Conservation (phyloP, 345 rosid species). For the Citrus medica region DNA sequence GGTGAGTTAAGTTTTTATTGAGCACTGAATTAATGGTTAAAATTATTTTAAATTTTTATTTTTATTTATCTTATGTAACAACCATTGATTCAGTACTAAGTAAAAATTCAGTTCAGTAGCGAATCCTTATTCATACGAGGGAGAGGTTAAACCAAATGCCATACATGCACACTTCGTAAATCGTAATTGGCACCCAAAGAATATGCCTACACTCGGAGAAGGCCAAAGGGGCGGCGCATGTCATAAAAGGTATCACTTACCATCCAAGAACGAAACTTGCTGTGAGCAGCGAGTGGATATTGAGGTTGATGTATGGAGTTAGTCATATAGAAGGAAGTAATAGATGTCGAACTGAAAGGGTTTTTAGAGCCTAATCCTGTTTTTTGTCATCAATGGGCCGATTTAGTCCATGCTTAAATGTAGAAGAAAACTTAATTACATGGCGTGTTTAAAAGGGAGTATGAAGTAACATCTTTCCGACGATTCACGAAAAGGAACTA, state of each 20-base stretch:
- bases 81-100: no score
- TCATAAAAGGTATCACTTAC: not conserved
- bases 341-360: not conserved
- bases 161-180: not conserved
- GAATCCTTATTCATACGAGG: no score
- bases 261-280: constrained; percentile 1
- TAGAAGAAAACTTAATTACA: not conserved
- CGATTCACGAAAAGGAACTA: not conserved
- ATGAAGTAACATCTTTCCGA: no score
- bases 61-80: no score
- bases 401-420: not conserved
- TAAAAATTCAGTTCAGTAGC: no score
- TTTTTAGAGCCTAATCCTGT: not conserved
- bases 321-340: no score
- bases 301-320: no score
- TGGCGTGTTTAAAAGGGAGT: no score
- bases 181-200: not conserved
- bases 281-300: not conserved
- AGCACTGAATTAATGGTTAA: no score
- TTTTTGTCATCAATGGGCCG: not conserved
- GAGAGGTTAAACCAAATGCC: not conserved
- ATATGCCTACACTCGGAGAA: not conserved
- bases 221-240: not conserved
- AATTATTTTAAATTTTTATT: no score
- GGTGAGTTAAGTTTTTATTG: no score